A percentile compares a stretch with the other conserved stretches of the same genome.
Conservation (phyloP, 371 early-diverging fungal genomes). For the Coemansia sp. region DNA sequence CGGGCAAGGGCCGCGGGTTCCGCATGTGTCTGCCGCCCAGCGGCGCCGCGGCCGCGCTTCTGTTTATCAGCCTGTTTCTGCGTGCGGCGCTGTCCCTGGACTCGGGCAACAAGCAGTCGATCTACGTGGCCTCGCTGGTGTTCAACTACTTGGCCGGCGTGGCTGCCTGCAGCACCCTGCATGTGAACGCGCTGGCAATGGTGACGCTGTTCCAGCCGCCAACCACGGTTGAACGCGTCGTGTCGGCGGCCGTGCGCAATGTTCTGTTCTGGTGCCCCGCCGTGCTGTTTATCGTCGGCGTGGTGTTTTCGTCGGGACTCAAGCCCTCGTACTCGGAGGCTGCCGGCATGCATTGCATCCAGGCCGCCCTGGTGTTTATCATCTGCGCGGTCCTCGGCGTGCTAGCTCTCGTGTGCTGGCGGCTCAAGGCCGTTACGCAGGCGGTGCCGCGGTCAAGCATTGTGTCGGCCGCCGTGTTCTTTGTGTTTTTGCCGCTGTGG, state of each 20-base stretch:
- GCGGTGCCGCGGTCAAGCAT: neutral
- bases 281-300: conserved; percentile 1
- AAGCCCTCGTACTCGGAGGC: neutral
- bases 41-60: conserved; percentile 3
- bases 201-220: conserved; percentile 21
- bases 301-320: conserved; percentile 7
- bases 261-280: neutral
- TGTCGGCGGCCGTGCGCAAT: neutral
- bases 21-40: neutral
- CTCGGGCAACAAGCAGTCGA: conserved; percentile 8
- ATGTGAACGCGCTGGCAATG: neutral
- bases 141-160: conserved; percentile 17
- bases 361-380: conserved; percentile 8
- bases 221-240: neutral
- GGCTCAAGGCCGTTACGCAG: neutral
- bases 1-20: neutral
- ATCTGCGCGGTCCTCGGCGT: neutral
- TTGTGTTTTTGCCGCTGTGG: conserved; percentile 18
- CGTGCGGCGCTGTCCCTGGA: conserved; percentile 16
- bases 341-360: conserved; percentile 5
- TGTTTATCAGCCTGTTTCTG: conserved; percentile 19
- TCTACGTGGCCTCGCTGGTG: conserved; percentile 15
- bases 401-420: neutral
- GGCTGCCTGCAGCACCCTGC: neutral
- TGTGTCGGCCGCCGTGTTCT: neutral